phyloP scores from a whole-genome alignment of 352 stramenopile genomes.

The Pythium diclinum region DNA sequence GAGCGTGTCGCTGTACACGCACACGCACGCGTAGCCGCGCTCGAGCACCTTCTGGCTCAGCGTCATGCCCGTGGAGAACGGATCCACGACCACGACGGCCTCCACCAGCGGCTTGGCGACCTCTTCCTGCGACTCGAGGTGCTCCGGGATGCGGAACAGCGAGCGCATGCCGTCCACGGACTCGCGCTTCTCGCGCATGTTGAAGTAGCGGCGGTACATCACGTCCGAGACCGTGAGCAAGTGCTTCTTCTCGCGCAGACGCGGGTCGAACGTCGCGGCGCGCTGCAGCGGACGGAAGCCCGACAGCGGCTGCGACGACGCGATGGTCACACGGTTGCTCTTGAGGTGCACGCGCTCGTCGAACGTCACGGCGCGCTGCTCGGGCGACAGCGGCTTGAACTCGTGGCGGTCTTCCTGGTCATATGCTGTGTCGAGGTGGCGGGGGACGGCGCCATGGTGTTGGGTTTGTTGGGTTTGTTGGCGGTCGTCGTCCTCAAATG shows the following conservation, averaged over 20 bases:
- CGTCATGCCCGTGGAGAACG: slow-evolving; percentile 94
- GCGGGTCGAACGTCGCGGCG: slow-evolving; percentile 76
- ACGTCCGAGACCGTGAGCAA: slow-evolving; percentile 76
- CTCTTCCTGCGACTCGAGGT: slow-evolving; percentile 31
- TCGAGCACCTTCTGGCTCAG: slow-evolving; percentile 89
- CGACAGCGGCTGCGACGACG: slow-evolving; percentile 44
- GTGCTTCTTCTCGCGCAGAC: slow-evolving; percentile 52
- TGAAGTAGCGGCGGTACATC: slow-evolving; percentile 80
- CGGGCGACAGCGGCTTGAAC: slow-evolving; percentile 64
- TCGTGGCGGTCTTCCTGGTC: neutral
- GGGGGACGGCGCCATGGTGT: neutral
- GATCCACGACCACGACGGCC: slow-evolving; percentile 92
- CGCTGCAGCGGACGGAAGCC: slow-evolving; percentile 73
- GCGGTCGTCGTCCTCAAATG: neutral
- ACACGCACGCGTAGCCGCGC: slow-evolving; percentile 89
- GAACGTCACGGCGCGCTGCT: slow-evolving; percentile 79
- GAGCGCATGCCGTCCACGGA: slow-evolving; percentile 31
- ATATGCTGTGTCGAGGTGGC: too few relatives aligned
- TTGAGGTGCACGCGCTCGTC: slow-evolving; percentile 74
- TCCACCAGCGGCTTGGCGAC: slow-evolving; percentile 31
- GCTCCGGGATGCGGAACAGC: slow-evolving; percentile 69
- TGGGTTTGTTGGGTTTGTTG: neutral
- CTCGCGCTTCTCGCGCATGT: slow-evolving; percentile 63
- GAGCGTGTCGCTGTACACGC: slow-evolving; percentile 80
- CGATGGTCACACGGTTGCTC: slow-evolving; percentile 43